Conservation (phyloP, 192 early-diverging fungal genomes). For the Umbelopsis vinacea region DNA sequence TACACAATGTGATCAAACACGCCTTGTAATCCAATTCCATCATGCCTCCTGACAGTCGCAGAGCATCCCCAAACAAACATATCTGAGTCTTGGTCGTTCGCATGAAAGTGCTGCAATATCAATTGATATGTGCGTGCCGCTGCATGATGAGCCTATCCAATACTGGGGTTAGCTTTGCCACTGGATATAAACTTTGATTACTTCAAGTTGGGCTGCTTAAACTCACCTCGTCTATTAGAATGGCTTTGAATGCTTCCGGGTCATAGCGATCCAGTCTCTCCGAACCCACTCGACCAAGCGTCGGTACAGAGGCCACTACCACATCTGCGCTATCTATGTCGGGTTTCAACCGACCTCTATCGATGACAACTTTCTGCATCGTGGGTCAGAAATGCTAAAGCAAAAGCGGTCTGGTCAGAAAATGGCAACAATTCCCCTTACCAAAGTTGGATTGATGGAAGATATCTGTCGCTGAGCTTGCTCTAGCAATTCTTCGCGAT, state of each 20-base stretch:
- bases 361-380: conserved; percentile 59
- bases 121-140: conserved; percentile 74
- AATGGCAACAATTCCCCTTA: conserved; percentile 20
- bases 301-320: conserved; percentile 78
- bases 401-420: neutral
- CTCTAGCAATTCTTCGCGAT: conserved; percentile 84
- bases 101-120: conserved; percentile 74
- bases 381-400: neutral
- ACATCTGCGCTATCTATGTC: conserved; percentile 65
- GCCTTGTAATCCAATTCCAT: conserved; percentile 67
- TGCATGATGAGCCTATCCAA: conserved; percentile 83
- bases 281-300: conserved; percentile 60
- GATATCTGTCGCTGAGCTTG: conserved; percentile 79
- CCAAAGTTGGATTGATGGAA: conserved; percentile 60
- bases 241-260: conserved; percentile 79
- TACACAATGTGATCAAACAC: conserved; percentile 84
- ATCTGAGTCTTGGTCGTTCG: conserved; percentile 45
- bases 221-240: conserved; percentile 83
- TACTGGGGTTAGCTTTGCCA: neutral
- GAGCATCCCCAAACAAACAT: conserved; percentile 93
- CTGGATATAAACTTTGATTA: too few relatives aligned
- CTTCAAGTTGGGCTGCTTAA: neutral
- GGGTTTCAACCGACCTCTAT: conserved; percentile 66
- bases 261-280: conserved; percentile 67
- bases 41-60: conserved; percentile 85